Percentiles rank a stretch among this genome's conserved stretches.
Conservation (phyloP, 768 basidiomycete species). For the Suillus weaverae region DNA sequence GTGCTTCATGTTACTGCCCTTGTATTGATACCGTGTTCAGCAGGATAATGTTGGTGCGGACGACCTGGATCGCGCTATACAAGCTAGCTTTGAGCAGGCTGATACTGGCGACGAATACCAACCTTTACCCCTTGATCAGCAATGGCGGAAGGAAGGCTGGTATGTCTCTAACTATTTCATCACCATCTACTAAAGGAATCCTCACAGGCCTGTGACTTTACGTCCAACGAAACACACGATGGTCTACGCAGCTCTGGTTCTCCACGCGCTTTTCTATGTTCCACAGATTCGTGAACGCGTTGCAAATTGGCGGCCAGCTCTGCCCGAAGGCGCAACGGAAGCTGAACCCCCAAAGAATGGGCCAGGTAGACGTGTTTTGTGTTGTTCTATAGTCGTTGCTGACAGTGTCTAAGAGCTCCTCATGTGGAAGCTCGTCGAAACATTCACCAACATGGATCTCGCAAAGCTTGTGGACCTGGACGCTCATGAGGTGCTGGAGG, state of each 20-base stretch:
- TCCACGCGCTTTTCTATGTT: constrained; percentile 56
- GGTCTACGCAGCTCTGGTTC: constrained; percentile 61
- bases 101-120: constrained; percentile 54
- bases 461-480: constrained; percentile 58
- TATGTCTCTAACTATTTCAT: constrained; percentile 29
- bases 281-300: constrained; percentile 62
- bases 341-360: constrained; percentile 30
- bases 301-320: constrained; percentile 37
- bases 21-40: constrained; percentile 27
- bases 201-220: constrained; percentile 64
- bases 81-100: constrained; percentile 57
- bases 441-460: constrained; percentile 70
- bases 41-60: constrained; percentile 39
- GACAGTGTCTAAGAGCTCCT: constrained; percentile 26
- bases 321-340: constrained; percentile 19
- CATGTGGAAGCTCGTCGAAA: constrained; percentile 60
- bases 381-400: background rate
- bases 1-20: constrained; percentile 1
- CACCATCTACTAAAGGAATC: constrained; percentile 3
- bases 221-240: constrained; percentile 53
- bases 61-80: constrained; percentile 62
- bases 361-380: constrained; percentile 34
- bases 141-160: constrained; percentile 58
- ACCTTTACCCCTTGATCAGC: constrained; percentile 50
- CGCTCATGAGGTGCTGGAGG: constrained; percentile 49